Percentiles rank a stretch among this genome's conserved stretches.
phyloP scores from a whole-genome alignment of 805 yeast genomes.

The Wickerhamomyces bisporus region DNA sequence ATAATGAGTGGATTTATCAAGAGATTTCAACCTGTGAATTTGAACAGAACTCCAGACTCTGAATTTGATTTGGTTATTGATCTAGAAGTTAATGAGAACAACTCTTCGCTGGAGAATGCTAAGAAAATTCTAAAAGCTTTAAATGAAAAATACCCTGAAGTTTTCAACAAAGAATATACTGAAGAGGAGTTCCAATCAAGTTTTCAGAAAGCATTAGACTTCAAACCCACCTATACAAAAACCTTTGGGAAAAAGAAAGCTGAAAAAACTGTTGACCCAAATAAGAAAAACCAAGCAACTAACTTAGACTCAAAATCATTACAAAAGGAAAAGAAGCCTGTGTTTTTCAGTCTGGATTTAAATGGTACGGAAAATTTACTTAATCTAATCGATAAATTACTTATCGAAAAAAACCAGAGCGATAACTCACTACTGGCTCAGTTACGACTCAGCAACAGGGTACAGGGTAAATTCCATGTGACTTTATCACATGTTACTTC shows the following conservation, averaged over 20 bases:
- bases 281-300: constrained; percentile 3
- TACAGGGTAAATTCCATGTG: constrained; percentile 59
- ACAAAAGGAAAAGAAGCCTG: constrained; percentile 26
- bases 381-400: constrained; percentile 12
- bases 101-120: constrained; percentile 49
- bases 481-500: constrained; percentile 52
- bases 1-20: constrained; percentile 73
- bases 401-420: not conserved
- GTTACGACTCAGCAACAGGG: constrained; percentile 29
- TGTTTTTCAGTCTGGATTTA: constrained; percentile 42
- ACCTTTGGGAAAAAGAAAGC: constrained; percentile 18
- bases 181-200: constrained; percentile 40
- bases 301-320: constrained; percentile 1
- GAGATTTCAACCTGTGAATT: constrained; percentile 59
- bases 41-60: constrained; percentile 49
- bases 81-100: constrained; percentile 36
- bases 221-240: constrained; percentile 48
- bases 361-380: constrained; percentile 12
- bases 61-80: constrained; percentile 62
- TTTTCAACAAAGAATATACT: not conserved
- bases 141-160: constrained; percentile 34
- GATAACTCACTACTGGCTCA: not conserved
- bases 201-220: constrained; percentile 45
- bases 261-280: constrained; percentile 3
- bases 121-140: constrained; percentile 36